Evolutionary conservation across 345 rosid species (phyloP).

Genomic region (Abelmoschus esculentus): DNA sequence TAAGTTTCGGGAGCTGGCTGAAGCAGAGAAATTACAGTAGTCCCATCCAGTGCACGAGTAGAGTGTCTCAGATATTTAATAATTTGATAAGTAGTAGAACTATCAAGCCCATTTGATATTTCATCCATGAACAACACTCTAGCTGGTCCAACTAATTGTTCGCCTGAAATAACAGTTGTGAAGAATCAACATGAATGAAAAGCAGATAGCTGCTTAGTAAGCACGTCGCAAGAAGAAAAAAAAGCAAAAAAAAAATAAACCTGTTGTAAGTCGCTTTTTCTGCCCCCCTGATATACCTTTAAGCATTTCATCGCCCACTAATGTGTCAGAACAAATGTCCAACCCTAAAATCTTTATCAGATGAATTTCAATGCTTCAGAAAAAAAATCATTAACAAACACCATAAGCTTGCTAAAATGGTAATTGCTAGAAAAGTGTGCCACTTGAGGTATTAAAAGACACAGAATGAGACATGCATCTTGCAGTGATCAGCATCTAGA

Average conservation of each 20-base stretch:
- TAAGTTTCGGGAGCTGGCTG: slow-evolving; percentile 97
- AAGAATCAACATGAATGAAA: slow-evolving; percentile 16
- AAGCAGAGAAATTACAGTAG: slow-evolving; percentile 77
- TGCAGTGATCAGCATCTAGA: slow-evolving; percentile 15
- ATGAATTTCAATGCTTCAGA: slow-evolving; percentile 42
- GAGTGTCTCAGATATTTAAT: slow-evolving; percentile 84
- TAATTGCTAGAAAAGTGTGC: background rate
- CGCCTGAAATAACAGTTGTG: slow-evolving; percentile 48
- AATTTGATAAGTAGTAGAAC: slow-evolving; percentile 89
- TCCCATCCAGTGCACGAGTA: slow-evolving; percentile 72
- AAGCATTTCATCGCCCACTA: slow-evolving; percentile 98
- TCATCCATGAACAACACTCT: slow-evolving; percentile 98
- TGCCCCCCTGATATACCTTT: slow-evolving; percentile 99
- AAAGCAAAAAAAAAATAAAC: slow-evolving; percentile 22
- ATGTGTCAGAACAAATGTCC: slow-evolving; percentile 89
- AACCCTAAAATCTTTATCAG: slow-evolving; percentile 94
- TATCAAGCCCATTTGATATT: slow-evolving; percentile 94
- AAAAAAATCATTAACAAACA: slow-evolving; percentile 11
- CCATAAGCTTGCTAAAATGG: background rate
- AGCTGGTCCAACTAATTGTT: slow-evolving; percentile 91
- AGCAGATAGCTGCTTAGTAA: slow-evolving; percentile 1
- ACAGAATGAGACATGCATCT: background rate
- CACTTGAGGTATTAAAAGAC: too few species aligned
- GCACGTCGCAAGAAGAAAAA: background rate
- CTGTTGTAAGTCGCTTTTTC: slow-evolving; percentile 96